Evolutionary conservation across 352 stramenopile species (phyloP), one percentile per base, ranked within the genome.

Genomic region (Thraustotheca clavata): DNA sequence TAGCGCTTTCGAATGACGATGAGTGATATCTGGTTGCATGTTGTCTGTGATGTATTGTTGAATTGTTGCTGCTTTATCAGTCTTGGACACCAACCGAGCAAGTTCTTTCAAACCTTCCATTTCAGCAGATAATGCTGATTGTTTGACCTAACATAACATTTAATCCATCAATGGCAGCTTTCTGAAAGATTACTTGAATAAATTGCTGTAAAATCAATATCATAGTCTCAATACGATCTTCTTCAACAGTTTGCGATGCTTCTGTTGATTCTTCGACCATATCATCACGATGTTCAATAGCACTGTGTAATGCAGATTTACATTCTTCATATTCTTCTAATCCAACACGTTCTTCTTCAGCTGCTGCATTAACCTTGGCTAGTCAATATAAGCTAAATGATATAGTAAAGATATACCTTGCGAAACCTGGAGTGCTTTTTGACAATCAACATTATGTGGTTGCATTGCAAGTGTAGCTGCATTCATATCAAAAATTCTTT

Each of bases 171-270:
- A 43, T 43, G 27, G 49, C 49, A 22, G 11, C 34, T n/a, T 24
- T 52, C 11, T 14, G n/a, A 8, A 18, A n/a, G 41, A 24, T 4
- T n/a, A 65, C 57, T 22, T 90, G 80, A 18, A 94, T 77, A 63
- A 91, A 94, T 73, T 94, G 82, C 18, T 80, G 80, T 54, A 91
- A 83, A 4, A 94, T 81, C 67, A 94, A 88, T 20, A 91, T 67
- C 67, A 91, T 78, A 34, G 82, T 91, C 60, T 94, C 84, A 41
- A 94, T 60, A 29, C 84, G 79, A 66, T 94, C 84, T 72, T 94
- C 84, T 49, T 94, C 84, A 36, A 89, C 74, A 57, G 73, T 87
- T 59, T 94, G 84, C 22, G 80, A 89, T 14, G 88, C 52, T 59
- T 89, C 80, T 0, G 84, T 88, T 7, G 76, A 79, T 61, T 91